Percentiles rank a stretch among this genome's conserved stretches.
Evolutionary conservation across 352 stramenopile genomes (phyloP).

Genomic region (Phytophthora megakarya): DNA sequence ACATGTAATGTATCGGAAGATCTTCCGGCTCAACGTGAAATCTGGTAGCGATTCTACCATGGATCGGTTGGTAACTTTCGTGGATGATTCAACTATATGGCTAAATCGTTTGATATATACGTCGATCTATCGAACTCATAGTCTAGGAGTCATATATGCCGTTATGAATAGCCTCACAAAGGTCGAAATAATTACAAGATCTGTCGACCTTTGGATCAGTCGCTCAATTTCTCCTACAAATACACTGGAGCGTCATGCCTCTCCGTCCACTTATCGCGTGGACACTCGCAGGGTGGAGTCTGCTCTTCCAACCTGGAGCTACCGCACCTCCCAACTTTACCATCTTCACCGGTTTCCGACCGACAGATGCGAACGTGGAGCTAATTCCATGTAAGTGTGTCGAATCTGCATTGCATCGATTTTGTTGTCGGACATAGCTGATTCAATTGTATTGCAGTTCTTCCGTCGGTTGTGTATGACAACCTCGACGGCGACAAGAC

Average conservation of each 20-base stretch:
- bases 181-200: background rate
- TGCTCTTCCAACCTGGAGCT: background rate
- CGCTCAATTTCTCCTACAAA: background rate
- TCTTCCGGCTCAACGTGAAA: slow-evolving; percentile 57
- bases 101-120: slow-evolving; percentile 37
- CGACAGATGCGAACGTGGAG: slow-evolving; percentile 25
- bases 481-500: slow-evolving; percentile 55
- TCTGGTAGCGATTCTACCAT: slow-evolving; percentile 38
- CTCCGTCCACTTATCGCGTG: slow-evolving; percentile 9
- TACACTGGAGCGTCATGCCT: slow-evolving; percentile 1
- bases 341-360: slow-evolving; percentile 20
- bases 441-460: slow-evolving; percentile 31
- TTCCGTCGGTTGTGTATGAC: slow-evolving; percentile 55
- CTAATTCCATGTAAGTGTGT: slow-evolving; percentile 28
- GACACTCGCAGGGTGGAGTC: slow-evolving; percentile 11
- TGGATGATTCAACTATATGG: slow-evolving; percentile 45
- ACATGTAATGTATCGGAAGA: slow-evolving; percentile 54
- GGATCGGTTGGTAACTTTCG: slow-evolving; percentile 48
- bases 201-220: background rate
- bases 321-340: slow-evolving; percentile 14
- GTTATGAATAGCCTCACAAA: background rate
- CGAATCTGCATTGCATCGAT: background rate
- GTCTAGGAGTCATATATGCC: too few species aligned
- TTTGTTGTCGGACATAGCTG: background rate
- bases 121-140: too few species aligned